Base-by-base conservation (phyloP, 2,329 filamentous ascomycete genomes). In the Penicillium vulpinum region DNA sequence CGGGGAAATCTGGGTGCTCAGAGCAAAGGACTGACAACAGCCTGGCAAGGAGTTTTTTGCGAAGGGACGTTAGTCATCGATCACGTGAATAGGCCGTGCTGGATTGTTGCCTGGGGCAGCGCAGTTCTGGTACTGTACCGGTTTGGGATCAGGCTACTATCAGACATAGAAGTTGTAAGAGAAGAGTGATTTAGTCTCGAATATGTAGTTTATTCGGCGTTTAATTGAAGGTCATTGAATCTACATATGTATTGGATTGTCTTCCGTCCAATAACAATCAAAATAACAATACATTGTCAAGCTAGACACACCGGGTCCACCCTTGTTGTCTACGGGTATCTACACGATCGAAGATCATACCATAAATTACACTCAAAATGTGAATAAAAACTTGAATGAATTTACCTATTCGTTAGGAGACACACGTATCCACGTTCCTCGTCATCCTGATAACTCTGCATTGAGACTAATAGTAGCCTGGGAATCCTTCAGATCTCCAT, bases 1-100 rank as follows among this genome's bases (percentile, higher is more conserved):
- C 65, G 65, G 65, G 69, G 70, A 69, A 70, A 70, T 70, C 71
- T 73, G 71, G 69, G 71, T 69, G 71, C 61, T 56, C 67, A 67
- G 67, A 67, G 61, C 51, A 50, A 60, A 66, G 66, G 65, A 70
- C 64, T 65, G 67, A 65, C 69, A 68, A 51, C 49, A 66, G 67
- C 67, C 66, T 62, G 68, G 64, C 52, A 67, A 63, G 64, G 69
- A 71, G 70, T 69, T 71, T 72, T 69, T 73, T 63, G 38, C 49
- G 35, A 51, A 51, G 56, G 58, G 54, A 53, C 52, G n/a, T 46
- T 64, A 70, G 73, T 66, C 69, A 70, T 63, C 46, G 46, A 22
- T 56, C 63, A 71, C 63, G 68, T 71, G 68, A 47, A 4, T 24
- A 28, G 4, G 9, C n/a, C 47, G 62, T 57, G 51, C 56, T 56